Base-by-base conservation (phyloP, 2,329 filamentous ascomycete genomes). In the Cytospora piceae region DNA sequence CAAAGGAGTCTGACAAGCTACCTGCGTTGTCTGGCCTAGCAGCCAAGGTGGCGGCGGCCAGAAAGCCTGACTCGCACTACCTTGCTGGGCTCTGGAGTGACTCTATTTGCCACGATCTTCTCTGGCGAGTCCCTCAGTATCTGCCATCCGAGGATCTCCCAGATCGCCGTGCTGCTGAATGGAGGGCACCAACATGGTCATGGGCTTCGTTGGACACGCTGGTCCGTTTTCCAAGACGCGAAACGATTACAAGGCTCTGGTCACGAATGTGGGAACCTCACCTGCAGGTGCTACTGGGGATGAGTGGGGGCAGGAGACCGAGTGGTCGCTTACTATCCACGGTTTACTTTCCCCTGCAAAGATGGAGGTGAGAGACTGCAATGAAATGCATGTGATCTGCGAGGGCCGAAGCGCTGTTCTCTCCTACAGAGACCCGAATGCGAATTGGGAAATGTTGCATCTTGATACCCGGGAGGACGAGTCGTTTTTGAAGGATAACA, bases 81-180 rank as follows among this genome's bases (percentile, higher is more conserved):
- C n/a, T 49, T 24, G 46, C 46, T 22, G 46, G 46, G 46, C n/a
- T 49, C 24, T 49, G 46, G 46, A 49, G 46, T 49, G 46, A 49
- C 11, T 49, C 46, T 24, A 12, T 49, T 24, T 20, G 20, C 11
- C 24, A 8, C 6, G 24, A 54, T 31, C 52, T 29, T 54, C 52
- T 54, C 7, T 54, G 52, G 52, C 27, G 2, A 20, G 52, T 29
- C 24, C 12, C 27, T 29, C 3, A 29, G 27, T 29, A 31, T 27
- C 8, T 5, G 14, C 22, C 22, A 5, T 53, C 3, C 11, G 8
- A 1, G 4, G 6, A 4, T 4, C 31, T 31, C 31, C 6, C 29
- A 7, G 49, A 5, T 9, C 20, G 52, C 29, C 29, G 52, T 8
- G 15, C 52, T n/a, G 14, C 14, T 11, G 6, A 54, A 54, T 54